Base-by-base conservation (phyloP, 768 basidiomycete species). In the Kondoa subrosea region DNA sequence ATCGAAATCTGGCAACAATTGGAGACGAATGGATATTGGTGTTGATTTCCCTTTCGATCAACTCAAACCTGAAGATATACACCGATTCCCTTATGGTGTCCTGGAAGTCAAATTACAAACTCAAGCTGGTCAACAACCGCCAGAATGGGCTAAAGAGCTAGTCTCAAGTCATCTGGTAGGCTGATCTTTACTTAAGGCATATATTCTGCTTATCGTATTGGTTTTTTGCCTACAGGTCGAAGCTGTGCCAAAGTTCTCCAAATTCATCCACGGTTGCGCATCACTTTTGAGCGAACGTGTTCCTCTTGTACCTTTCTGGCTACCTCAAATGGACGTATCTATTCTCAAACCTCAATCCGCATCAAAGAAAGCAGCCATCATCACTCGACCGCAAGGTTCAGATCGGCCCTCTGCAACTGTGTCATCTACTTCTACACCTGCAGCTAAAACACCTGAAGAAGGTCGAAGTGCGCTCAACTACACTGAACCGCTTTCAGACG, bases 31-130 rank as follows among this genome's bases (percentile, higher is more conserved):
- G 62, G 95, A 97, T 74, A 85, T 95, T 66, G 76, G 76, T 3
- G 89, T 96, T 72, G 89, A 96, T 76, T 81, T 83, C 77, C 93
- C 95, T 0, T 97, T 97, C 76, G 81, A 85, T 17, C 85, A 87
- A 74, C 74, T 92, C 58, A 73, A 80, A 0, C 73, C 80, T 0
- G 86, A 86, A 68, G 95, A 99, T 76, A 89, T 87, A 76, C 92
- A 96, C 71, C 78, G 88, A 2, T 99, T 99, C 84, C 91, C 91
- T 81, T 90, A 99, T 75, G 95, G 92, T 31, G 88, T 99, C 2
- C 80, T 99, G 3, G 95, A 99, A 77, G 91, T 99, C 74, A 99
- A 99, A 79, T 79, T 97, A 29, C 92, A 97, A 78, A 97, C 92
- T 1, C 91, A 96, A 74, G 82, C 86, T 69, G 95, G 95, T 0